phyloP scores from a whole-genome alignment of 352 stramenopile species.

The Detonula confervacea region DNA sequence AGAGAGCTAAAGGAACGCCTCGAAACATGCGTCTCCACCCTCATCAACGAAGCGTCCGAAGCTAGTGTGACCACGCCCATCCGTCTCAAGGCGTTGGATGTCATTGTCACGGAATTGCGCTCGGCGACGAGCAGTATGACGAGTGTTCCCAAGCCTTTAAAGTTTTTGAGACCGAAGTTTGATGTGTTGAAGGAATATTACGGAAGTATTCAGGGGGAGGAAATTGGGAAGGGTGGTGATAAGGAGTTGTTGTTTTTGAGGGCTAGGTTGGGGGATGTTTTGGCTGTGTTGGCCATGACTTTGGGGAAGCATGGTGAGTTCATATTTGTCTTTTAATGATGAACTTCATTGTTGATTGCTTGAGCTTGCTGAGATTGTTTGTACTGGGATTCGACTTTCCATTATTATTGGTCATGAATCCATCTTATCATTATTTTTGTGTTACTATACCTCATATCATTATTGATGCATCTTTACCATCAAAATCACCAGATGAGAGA shows the following conservation, averaged over 20 bases:
- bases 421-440: too few species aligned
- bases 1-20: conserved; percentile 80
- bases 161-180: conserved; percentile 98
- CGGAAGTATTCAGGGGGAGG: conserved; percentile 46
- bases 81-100: conserved; percentile 90
- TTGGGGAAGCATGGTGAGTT: conserved; percentile 91
- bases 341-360: too few species aligned
- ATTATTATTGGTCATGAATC: too few species aligned
- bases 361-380: too few species aligned
- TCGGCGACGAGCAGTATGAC: conserved; percentile 98
- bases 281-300: conserved; percentile 97
- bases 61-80: conserved; percentile 69
- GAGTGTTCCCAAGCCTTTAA: conserved; percentile 98
- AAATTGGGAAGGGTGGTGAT: conserved; percentile 64
- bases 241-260: conserved; percentile 85
- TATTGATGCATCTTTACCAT: too few species aligned
- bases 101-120: conserved; percentile 96
- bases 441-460: too few species aligned
- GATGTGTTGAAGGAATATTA: conserved; percentile 90
- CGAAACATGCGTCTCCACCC: conserved; percentile 82
- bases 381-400: too few species aligned
- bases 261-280: conserved; percentile 84
- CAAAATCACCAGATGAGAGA: conserved; percentile 72
- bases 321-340: too few species aligned
- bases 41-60: conserved; percentile 77